A percentile compares a stretch with the other conserved stretches of the same genome.
phyloP scores from a whole-genome alignment of 2,329 filamentous ascomycete genomes.

The Clarireedia homoeocarpa region DNA sequence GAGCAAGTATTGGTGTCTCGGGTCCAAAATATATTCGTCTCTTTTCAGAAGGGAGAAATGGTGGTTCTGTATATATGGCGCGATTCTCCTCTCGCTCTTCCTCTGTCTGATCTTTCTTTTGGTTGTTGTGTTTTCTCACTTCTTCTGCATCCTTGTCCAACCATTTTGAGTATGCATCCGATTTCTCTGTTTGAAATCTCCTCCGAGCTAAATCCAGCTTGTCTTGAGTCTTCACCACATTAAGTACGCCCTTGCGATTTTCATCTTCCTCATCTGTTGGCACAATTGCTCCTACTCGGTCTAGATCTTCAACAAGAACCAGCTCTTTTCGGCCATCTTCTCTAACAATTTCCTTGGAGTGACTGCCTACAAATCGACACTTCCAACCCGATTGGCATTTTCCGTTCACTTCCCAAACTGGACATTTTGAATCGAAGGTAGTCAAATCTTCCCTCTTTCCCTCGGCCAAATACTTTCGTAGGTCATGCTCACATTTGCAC shows the following conservation, averaged over 20 bases:
- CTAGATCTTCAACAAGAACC: slow-evolving; percentile 48
- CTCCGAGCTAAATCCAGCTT: slow-evolving; percentile 72
- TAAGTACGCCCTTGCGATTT: slow-evolving; percentile 59
- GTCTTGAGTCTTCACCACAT: slow-evolving; percentile 59
- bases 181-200: slow-evolving; percentile 60
- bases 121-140: slow-evolving; percentile 40
- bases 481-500: slow-evolving; percentile 76
- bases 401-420: slow-evolving; percentile 69
- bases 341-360: slow-evolving; percentile 71
- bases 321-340: slow-evolving; percentile 80
- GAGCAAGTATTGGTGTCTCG: slow-evolving; percentile 89
- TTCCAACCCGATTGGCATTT: slow-evolving; percentile 84
- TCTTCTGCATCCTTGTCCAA: slow-evolving; percentile 56
- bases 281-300: slow-evolving; percentile 21
- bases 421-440: slow-evolving; percentile 71
- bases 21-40: slow-evolving; percentile 86
- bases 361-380: slow-evolving; percentile 81
- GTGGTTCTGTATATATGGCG: slow-evolving; percentile 76
- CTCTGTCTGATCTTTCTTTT: slow-evolving; percentile 32
- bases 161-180: slow-evolving; percentile 73
- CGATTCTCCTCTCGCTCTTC: slow-evolving; percentile 59
- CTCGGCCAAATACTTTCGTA: slow-evolving; percentile 76
- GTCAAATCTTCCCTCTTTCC: slow-evolving; percentile 74
- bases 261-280: slow-evolving; percentile 32
- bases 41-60: slow-evolving; percentile 88